Conservation (phyloP, 2,329 filamentous ascomycete species). For the Penicillium occitanis region DNA sequence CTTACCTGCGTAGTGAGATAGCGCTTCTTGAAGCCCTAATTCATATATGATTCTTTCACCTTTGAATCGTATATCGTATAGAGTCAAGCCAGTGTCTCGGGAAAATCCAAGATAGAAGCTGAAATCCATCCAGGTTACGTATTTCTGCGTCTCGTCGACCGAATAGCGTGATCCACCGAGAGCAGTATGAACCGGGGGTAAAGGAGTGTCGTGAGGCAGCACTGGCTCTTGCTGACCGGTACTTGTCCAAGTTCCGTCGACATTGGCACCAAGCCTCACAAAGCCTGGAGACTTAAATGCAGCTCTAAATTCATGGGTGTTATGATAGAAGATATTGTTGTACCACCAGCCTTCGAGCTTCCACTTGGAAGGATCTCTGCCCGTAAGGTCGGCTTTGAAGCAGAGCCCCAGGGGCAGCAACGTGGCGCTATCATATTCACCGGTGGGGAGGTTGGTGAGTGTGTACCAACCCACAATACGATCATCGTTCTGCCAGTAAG, state of each 20-base stretch:
- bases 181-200: neutral
- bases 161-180: neutral
- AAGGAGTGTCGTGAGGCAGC: neutral
- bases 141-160: neutral
- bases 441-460: neutral
- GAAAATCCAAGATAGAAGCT: neutral
- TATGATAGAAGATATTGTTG: neutral
- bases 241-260: neutral
- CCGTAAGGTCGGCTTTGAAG: neutral
- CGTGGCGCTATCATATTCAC: neutral
- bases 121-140: neutral
- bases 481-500: conserved; percentile 4
- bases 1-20: neutral
- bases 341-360: neutral
- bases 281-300: neutral
- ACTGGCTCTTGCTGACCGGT: neutral
- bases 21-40: neutral
- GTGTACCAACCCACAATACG: neutral
- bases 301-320: neutral
- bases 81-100: neutral
- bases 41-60: neutral
- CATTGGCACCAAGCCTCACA: neutral
- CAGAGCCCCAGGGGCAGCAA: neutral
- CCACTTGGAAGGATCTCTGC: neutral
- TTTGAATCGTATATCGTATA: neutral